Conservation (phyloP, 2,329 filamentous ascomycete species). For the Phialocephala subalpina region DNA sequence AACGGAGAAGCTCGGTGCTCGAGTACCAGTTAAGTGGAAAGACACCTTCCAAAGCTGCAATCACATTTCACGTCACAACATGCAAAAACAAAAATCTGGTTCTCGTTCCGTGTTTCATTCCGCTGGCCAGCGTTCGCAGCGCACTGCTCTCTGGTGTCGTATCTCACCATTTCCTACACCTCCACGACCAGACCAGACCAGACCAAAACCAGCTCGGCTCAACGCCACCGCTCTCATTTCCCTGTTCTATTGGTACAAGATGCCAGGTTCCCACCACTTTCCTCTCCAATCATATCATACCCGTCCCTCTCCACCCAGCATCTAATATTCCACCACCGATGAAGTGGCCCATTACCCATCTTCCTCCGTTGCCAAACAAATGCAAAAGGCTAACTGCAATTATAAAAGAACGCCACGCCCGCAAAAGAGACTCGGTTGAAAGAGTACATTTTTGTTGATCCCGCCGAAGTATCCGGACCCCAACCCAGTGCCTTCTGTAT, state of each 20-base stretch:
- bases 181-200: background rate
- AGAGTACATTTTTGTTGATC: conserved; percentile 40
- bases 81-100: background rate
- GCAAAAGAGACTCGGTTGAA: conserved; percentile 42
- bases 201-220: background rate
- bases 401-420: conserved; percentile 31
- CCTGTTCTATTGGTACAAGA: conserved; percentile 11
- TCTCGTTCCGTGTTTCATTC: conserved; percentile 1
- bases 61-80: conserved; percentile 2
- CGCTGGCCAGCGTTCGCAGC: background rate
- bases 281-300: background rate
- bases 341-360: conserved; percentile 25
- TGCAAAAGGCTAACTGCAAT: background rate
- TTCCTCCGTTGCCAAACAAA: background rate
- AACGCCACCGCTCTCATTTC: background rate
- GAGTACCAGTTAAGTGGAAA: no score
- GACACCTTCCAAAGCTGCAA: no score
- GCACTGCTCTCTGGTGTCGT: background rate
- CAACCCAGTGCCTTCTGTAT: conserved; percentile 27
- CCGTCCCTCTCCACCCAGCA: background rate
- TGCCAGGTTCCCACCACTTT: background rate
- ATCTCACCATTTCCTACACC: conserved; percentile 4
- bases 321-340: conserved; percentile 25
- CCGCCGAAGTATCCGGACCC: conserved; percentile 18
- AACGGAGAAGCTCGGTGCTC: no score